These are phyloP conservation scores for Multifurca ochricompacta DNA, from an alignment of 768 basidiomycete species.

Conservation along the genomic window DNA sequence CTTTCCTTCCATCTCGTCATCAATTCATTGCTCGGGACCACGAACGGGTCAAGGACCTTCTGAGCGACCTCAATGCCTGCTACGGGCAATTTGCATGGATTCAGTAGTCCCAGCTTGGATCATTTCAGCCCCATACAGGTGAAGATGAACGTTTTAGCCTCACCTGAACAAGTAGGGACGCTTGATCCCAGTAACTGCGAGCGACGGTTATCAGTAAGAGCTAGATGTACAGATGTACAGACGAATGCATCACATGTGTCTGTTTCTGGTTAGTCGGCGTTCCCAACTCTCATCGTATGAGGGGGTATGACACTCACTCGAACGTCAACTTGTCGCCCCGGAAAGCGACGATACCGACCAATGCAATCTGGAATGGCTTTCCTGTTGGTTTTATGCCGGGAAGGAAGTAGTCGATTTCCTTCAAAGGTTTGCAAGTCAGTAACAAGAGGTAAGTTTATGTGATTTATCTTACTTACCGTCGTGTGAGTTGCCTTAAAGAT, in stretches of 20 bases:
- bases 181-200: slow-evolving; percentile 18
- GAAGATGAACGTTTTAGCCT: too few species aligned
- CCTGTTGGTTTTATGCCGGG: slow-evolving; percentile 30
- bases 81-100: slow-evolving; percentile 28
- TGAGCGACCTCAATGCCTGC: slow-evolving; percentile 34
- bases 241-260: slow-evolving; percentile 26
- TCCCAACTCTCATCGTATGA: background rate
- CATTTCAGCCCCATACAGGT: background rate
- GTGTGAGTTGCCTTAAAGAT: slow-evolving; percentile 38
- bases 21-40: slow-evolving; percentile 33
- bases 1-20: slow-evolving; percentile 32
- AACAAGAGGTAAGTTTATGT: background rate
- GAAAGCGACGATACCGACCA: slow-evolving; percentile 40
- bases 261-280: slow-evolving; percentile 1
- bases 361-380: slow-evolving; percentile 34
- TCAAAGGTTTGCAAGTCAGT: background rate
- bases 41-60: slow-evolving; percentile 38
- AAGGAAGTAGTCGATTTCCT: slow-evolving; percentile 38
- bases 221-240: background rate
- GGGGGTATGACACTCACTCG: slow-evolving; percentile 35
- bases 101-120: slow-evolving; percentile 31
- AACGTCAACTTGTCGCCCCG: slow-evolving; percentile 44
- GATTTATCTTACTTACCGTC: slow-evolving; percentile 26
- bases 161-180: background rate
- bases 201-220: background rate